Conservation (phyloP, 345 rosid species). For the Pistacia vera region DNA sequence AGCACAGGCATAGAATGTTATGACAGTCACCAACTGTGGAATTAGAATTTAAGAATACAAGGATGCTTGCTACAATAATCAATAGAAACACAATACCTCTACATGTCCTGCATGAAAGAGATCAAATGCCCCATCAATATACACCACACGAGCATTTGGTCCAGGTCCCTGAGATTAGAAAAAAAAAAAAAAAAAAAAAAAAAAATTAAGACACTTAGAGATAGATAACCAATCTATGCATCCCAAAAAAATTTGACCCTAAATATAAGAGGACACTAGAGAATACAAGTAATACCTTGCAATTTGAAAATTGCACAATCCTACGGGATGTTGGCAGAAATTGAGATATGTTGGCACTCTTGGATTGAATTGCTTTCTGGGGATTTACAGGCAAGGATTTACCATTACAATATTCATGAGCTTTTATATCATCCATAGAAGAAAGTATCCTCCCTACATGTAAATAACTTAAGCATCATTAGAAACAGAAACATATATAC, state of each 20-base stretch:
- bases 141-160: slow-evolving; percentile 80
- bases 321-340: slow-evolving; percentile 94
- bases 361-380: slow-evolving; percentile 25
- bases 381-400: slow-evolving; percentile 35
- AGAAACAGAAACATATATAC: slow-evolving; percentile 2
- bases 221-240: neutral
- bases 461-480: slow-evolving; percentile 13
- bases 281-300: slow-evolving; percentile 52
- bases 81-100: slow-evolving; percentile 52
- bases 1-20: neutral
- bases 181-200: slow-evolving; percentile 1
- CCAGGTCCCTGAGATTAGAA: slow-evolving; percentile 68
- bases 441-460: slow-evolving; percentile 82
- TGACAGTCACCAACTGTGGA: neutral
- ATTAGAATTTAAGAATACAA: slow-evolving; percentile 13
- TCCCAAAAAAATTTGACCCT: neutral
- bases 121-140: slow-evolving; percentile 98
- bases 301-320: slow-evolving; percentile 96
- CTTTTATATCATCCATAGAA: slow-evolving; percentile 45
- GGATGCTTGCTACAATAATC: slow-evolving; percentile 6
- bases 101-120: slow-evolving; percentile 99
- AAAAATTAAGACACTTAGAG: neutral
- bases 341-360: slow-evolving; percentile 56
- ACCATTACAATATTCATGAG: slow-evolving; percentile 31
- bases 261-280: neutral